Base-by-base conservation (phyloP, 768 basidiomycete species). In the Hypsizygus marmoreus region DNA sequence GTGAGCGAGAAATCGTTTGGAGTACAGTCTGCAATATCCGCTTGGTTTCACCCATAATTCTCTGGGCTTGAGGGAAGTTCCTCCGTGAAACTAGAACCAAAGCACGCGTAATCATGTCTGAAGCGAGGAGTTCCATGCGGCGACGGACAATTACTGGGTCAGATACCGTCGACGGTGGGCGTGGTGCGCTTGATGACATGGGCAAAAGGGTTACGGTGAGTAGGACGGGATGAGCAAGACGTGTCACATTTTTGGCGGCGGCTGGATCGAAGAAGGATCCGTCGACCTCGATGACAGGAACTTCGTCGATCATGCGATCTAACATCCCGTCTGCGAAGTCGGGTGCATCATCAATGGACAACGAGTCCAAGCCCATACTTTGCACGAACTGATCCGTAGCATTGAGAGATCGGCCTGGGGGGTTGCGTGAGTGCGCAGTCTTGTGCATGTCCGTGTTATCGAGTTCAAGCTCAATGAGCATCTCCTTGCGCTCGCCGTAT, bases 401-500 rank as follows among this genome's bases (percentile, higher is more conserved):
- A 53, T 88, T 91, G 65, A 85, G 63, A 23, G 73, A 61, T 20
- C 76, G 64, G 25, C 61, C 61, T 23, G 59, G 52, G 22, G 61
- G 58, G 7, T 43, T 45, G 25, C 61, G 63, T 12, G 57, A 53
- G 36, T 62, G 59, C 16, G 59, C 59, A 55, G 66, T 52, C 51
- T 68, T 70, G 44, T 75, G 76, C 54, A 73, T 63, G 46, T 91
- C 87, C 43, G 74, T 71, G 58, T 91, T 90, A 61, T 93, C 89
- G 49, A 97, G 78, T 69, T 99, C 97, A 40, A 95, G 77, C 69
- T 99, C 95, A 50, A 99, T 82, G 16, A 99, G 77, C 82, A 99
- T 93, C 78, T 99, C 97, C 69, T 95, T 91, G 60, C 83, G 79
- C 73, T 98, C 95, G n/a, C 97, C 97, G 60, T 91, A 95, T 44